These are phyloP conservation scores for Nissolia schottii DNA, from an alignment of 306 rosid genomes.

Conservation along the genomic window DNA sequence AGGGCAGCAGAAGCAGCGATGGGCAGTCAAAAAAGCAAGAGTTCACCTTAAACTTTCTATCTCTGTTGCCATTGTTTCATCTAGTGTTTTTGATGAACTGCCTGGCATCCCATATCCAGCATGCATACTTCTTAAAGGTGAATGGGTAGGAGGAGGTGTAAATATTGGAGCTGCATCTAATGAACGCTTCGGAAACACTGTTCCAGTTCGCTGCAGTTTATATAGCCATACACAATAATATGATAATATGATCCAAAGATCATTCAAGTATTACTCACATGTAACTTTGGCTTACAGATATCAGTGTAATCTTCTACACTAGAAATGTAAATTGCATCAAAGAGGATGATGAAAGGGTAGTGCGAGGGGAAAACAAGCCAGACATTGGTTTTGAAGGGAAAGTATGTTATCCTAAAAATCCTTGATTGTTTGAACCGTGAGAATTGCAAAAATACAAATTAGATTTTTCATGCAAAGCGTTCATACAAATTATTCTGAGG, in stretches of 20 bases:
- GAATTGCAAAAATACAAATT: neutral
- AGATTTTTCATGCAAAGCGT: neutral
- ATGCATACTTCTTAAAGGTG: constrained; percentile 40
- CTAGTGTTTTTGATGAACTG: constrained; percentile 89
- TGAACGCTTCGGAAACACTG: constrained; percentile 76
- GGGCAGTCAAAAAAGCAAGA: neutral
- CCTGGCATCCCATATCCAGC: constrained; percentile 88
- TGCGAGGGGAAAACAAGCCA: neutral
- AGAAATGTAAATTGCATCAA: neutral
- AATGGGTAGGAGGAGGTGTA: constrained; percentile 75
- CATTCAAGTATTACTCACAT: constrained; percentile 4
- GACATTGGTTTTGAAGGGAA: neutral
- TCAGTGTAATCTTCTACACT: neutral
- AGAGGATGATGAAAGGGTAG: neutral
- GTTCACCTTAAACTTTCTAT: constrained; percentile 78
- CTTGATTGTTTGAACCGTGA: neutral
- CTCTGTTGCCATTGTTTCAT: constrained; percentile 96
- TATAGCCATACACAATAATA: constrained; percentile 21
- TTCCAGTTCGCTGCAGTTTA: constrained; percentile 79
- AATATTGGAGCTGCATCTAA: constrained; percentile 71
- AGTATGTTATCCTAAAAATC: neutral
- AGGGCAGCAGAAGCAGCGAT: constrained; percentile 4
- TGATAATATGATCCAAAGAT: constrained; percentile 1
- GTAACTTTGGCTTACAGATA: neutral
- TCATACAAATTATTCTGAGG: neutral